Base-by-base conservation (phyloP, 148 eudicot species). In the Arbutus unedo region DNA sequence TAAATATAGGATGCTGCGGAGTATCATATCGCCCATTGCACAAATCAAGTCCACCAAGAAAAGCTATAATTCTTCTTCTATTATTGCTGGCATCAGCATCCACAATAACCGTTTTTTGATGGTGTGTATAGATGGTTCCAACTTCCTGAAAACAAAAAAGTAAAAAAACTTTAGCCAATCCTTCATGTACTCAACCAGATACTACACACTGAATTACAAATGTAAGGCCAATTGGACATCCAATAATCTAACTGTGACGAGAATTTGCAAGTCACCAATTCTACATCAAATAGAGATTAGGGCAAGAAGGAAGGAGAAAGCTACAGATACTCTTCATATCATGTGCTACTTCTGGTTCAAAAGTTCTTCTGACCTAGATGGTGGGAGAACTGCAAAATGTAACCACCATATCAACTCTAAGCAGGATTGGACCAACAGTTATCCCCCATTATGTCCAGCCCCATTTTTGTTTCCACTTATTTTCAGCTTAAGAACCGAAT, bases 1-100 rank as follows among this genome's bases (percentile, higher is more conserved):
- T 90, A 84, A 94, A 92, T 70, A 96, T 57, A 75, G 90, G 89
- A 87, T 96, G 99, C 47, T 84, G 82, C 6, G 99, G 99, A 76
- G 91, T 90, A 87, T 97, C 99, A 84, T 97, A 97, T 88, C 98
- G 83, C 56, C 99, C 98, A 70, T 97, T 91, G 87, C 99, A 97
- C 72, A 94, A 86, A 82, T 97, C 99, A 64, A 97, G 96, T 21
- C 99, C 99, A 4, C 99, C 99, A 6, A 97, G 85, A 87, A 97
- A 96, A 67, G 98, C 91, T 70, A 88, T 62, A 67, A 97, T 92
- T 90, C 87, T 94, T 85, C 99, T 91, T 90, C 79, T 87, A 83
- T 85, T 87, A 76, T 90, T 83, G 59, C 98, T 95, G 79, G 97
- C 97, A 86, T 92, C 96, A 87, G 91, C 93, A 85, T 97, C 99